Percentiles rank a stretch among this genome's conserved stretches.
These are phyloP conservation scores for Candida maesae DNA, from an alignment of 805 yeast species.

Conservation along the genomic window DNA sequence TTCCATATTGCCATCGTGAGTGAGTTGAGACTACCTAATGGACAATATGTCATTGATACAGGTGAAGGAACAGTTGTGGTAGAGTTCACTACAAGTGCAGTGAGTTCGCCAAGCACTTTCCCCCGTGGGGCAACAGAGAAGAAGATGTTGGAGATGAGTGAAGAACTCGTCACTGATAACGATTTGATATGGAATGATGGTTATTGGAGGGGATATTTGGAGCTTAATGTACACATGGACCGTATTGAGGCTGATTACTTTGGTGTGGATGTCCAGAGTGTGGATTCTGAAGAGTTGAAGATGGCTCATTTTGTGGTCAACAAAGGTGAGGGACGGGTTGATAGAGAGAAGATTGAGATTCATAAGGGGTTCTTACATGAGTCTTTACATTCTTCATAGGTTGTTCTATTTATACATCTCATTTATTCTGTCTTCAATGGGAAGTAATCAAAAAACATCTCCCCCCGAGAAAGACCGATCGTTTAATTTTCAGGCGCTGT, in stretches of 20 bases:
- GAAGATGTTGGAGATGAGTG: conserved; percentile 2
- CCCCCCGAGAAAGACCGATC: too few species aligned
- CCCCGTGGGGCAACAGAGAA: conserved; percentile 2
- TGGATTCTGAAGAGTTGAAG: conserved; percentile 1
- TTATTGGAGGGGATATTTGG: conserved; percentile 14
- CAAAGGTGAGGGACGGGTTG: conserved; percentile 6
- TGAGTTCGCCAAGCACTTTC: conserved; percentile 26
- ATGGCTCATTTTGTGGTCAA: conserved; percentile 11
- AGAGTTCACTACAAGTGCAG: conserved; percentile 25
- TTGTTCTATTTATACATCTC: too few species aligned
- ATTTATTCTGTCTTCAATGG: too few species aligned
- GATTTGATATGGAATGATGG: conserved; percentile 16
- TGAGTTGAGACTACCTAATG: conserved; percentile 15
- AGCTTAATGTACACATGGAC: conserved; percentile 2
- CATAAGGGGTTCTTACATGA: conserved; percentile 1
- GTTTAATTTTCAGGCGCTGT: too few species aligned
- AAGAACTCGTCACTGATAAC: conserved; percentile 10
- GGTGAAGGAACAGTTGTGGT: conserved; percentile 26
- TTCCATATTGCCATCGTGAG: conserved; percentile 27
- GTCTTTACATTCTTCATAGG: not conserved
- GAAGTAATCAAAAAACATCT: too few species aligned
- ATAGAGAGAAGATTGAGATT: conserved; percentile 4
- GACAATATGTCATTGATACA: conserved; percentile 17
- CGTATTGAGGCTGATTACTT: conserved; percentile 5
- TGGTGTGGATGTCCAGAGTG: conserved; percentile 10